Evolutionary conservation across 495 filamentous ascomycete genomes (phyloP).

Genomic region (Talaromyces liani): DNA sequence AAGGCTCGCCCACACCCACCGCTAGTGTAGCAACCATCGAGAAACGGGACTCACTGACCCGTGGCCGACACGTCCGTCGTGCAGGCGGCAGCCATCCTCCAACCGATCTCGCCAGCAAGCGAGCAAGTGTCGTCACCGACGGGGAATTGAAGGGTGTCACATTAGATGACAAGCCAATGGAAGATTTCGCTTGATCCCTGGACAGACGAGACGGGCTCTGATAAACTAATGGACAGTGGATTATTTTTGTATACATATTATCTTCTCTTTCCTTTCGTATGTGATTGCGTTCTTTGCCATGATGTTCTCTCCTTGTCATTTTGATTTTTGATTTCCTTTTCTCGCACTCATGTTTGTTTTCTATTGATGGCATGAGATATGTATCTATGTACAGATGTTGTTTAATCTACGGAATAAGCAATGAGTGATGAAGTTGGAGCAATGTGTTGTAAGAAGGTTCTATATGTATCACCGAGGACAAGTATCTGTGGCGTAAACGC

Average conservation of each 20-base stretch:
- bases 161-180: conserved; percentile 78
- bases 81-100: conserved; percentile 32
- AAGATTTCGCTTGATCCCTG: conserved; percentile 44
- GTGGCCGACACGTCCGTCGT: conserved; percentile 29
- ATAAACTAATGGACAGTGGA: background rate
- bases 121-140: conserved; percentile 32
- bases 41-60: conserved; percentile 41
- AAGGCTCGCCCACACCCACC: conserved; percentile 33
- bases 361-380: conserved; percentile 3
- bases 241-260: background rate
- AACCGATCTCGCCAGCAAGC: conserved; percentile 31
- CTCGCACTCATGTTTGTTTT: conserved; percentile 6
- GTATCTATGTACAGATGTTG: conserved; percentile 7
- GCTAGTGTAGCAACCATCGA: conserved; percentile 21
- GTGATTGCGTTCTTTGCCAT: background rate
- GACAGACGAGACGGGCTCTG: background rate
- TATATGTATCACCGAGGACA: no score
- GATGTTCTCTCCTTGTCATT: background rate
- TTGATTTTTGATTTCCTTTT: conserved; percentile 7
- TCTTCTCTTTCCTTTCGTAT: background rate
- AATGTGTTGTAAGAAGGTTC: background rate
- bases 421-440: background rate
- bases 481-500: no score
- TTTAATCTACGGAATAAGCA: background rate
- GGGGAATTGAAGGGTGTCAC: conserved; percentile 59